Percentiles rank a stretch among this genome's conserved stretches.
Evolutionary conservation across 2,329 filamentous ascomycete genomes (phyloP).

Genomic region (Daldinia sp.): DNA sequence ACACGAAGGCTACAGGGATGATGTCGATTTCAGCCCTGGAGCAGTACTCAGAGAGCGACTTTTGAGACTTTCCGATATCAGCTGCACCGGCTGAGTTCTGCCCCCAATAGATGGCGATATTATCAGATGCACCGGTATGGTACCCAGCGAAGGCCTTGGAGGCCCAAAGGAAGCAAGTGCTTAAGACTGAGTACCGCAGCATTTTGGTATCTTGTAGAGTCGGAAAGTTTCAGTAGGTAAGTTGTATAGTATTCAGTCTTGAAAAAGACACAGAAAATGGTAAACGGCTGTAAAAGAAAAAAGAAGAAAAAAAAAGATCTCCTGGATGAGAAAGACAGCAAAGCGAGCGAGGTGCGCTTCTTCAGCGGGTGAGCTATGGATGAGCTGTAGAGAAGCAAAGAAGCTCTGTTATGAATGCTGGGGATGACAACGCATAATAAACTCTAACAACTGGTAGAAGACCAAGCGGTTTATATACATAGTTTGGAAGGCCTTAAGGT

Average conservation of each 20-base stretch:
- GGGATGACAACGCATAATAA: neutral
- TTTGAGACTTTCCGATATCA: slow-evolving; percentile 56
- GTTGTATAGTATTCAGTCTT: neutral
- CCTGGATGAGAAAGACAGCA: neutral
- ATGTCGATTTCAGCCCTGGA: slow-evolving; percentile 63
- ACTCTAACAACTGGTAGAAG: slow-evolving; percentile 3
- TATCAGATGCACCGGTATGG: slow-evolving; percentile 59
- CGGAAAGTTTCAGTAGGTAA: neutral
- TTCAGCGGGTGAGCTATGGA: neutral
- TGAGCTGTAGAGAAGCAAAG: slow-evolving; percentile 13
- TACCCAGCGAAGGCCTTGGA: slow-evolving; percentile 54
- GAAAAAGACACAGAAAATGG: neutral
- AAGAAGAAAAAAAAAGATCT: neutral
- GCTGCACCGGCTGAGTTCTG: slow-evolving; percentile 69
- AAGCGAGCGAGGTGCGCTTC: slow-evolving; percentile 1
- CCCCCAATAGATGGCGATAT: slow-evolving; percentile 57
- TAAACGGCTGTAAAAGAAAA: neutral
- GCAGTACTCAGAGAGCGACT: slow-evolving; percentile 69
- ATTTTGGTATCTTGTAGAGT: slow-evolving; percentile 11
- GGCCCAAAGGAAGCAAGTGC: slow-evolving; percentile 23
- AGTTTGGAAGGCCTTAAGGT: slow-evolving; percentile 9
- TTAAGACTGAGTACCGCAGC: slow-evolving; percentile 8
- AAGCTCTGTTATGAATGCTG: slow-evolving; percentile 11
- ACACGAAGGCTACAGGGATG: slow-evolving; percentile 72
- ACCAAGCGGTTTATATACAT: slow-evolving; percentile 24